Evolutionary conservation across 805 yeast genomes (phyloP).

Genomic region (Diddensiella santjacobensis): DNA sequence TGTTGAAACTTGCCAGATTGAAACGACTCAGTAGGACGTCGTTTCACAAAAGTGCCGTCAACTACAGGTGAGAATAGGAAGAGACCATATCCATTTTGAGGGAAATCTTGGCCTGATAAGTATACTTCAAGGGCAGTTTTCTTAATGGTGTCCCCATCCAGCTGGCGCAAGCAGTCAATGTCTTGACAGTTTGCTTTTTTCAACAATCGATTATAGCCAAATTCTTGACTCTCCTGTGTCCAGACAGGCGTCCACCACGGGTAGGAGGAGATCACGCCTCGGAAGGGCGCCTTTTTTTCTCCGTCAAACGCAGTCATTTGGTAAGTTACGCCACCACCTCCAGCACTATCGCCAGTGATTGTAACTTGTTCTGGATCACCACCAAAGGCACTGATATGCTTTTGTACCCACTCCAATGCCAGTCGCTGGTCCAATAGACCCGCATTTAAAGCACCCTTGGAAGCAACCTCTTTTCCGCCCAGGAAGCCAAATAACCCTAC

Average conservation of each 20-base stretch:
- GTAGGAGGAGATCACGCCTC: conserved; percentile 13
- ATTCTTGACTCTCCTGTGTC: conserved; percentile 10
- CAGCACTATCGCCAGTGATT: conserved; percentile 39
- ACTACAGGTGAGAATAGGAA: conserved; percentile 17
- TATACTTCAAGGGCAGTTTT: conserved; percentile 1
- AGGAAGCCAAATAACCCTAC: conserved; percentile 37
- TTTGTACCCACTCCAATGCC: conserved; percentile 38
- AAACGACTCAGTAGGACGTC: conserved; percentile 12
- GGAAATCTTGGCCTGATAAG: background rate
- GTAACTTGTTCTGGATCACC: conserved; percentile 36
- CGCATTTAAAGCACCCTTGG: conserved; percentile 27
- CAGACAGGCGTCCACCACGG: conserved; percentile 19
- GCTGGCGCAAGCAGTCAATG: conserved; percentile 13
- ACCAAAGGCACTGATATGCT: conserved; percentile 35
- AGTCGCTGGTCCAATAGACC: conserved; percentile 38
- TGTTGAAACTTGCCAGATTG: conserved; percentile 12
- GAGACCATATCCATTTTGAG: conserved; percentile 17
- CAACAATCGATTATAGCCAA: conserved; percentile 8
- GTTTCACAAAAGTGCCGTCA: conserved; percentile 16
- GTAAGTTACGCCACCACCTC: conserved; percentile 25
- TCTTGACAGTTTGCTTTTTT: conserved; percentile 11
- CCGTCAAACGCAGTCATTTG: conserved; percentile 20
- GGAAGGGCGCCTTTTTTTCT: conserved; percentile 9
- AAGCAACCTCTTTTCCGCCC: conserved; percentile 27
- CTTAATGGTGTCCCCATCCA: conserved; percentile 5